Evolutionary conservation across 306 rosid genomes (phyloP), one percentile per base, ranked within the genome.

Genomic region (Fragaria vesca): DNA sequence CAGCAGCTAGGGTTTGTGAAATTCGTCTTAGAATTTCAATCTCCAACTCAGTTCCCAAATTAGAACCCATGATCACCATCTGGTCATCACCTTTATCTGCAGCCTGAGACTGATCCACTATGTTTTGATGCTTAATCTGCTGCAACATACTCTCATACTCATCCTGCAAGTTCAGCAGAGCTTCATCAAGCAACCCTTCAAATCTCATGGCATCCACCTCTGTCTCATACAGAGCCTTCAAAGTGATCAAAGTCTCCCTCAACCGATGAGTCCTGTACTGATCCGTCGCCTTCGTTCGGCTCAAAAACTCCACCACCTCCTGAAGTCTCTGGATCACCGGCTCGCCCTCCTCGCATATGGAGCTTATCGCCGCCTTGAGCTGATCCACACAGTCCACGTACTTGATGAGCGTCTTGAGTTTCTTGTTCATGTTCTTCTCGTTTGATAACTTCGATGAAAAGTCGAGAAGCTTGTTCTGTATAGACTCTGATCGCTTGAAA

Each of bases 291-390:
- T 90, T 94, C 16, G 97, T 91, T 70, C 97, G 71, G 87, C 98
- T 90, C 80, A 94, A 76, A 66, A 90, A 94, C 85, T 94, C 98
- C 54, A 94, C 98, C 72, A 91, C 98, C 83, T 93, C 98, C 24
- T 93, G 98, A 61, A 91, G 96, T 86, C 62, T 86, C 89, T 86
- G 93, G 43, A 93, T 85, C 85, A 87, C 98, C 5, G 85, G 83
- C 84, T 90, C 94, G 2, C 91, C 98, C 26, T 85, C 97, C 57
- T 73, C 69, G 42, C 90, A 69, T 45, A 94, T 89, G 18, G 68
- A 73, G 11, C 36, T 82, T 3, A 94, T 84, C 13, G 90, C 87
- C 4, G 51, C 82, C 45, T 83, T 85, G 7, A 94, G 74, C 78
- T 81, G 79, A 54, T 91, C 94, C 24, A 89, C 94, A 30, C 89